Base-by-base conservation (phyloP, 768 basidiomycete genomes). In the Leccinum uliginosum region DNA sequence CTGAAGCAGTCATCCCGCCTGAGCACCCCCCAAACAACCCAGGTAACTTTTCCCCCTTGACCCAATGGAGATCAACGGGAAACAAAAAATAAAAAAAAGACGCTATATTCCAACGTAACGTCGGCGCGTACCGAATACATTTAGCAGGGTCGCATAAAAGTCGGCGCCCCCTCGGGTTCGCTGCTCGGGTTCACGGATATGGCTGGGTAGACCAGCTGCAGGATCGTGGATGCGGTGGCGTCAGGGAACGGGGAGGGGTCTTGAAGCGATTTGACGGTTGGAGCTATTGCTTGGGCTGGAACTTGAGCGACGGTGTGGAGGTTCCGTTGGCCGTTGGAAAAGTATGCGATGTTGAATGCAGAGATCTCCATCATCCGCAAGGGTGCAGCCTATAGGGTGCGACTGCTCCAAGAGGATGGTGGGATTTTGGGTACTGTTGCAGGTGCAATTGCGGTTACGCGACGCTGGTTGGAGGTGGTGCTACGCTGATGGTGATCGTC, bases 1-100 rank as follows among this genome's bases (percentile, higher is more conserved):
- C 88, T 91, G 67, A 91, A 94, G 64, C 93, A 95, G 46, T 80
- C 76, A 34, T 74, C 60, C 90, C 89, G 4, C 90, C 89, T n/a
- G 87, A 89, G 66, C 89, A 91, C 8, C 72, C 79, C 0, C 87
- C 87, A 63, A 84, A 91, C 4, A 93, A 59, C 93, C 93, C n/a
- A 0, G 93, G 91, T 5, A 95, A 68, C 71, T 97, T 95, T 6
- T 93, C 93, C 4, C 82, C 93, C 53, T 81, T 76, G 15, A 91
- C 89, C 77, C 83, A 95, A 52, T 86, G 78, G 61, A 92, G 95
- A 59, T 83, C 80, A 0, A 53, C 59, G 0, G 88, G 89, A n/a
- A n/a, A n/a, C n/a, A n/a, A n/a, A n/a, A n/a, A n/a, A n/a, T n/a
- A n/a, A n/a, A 65, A 95, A 92, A 70, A 85, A 92, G 10, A 91